These are phyloP conservation scores for Blastocystis sp. DNA, from an alignment of 352 stramenopile genomes.

Conservation along the genomic window DNA sequence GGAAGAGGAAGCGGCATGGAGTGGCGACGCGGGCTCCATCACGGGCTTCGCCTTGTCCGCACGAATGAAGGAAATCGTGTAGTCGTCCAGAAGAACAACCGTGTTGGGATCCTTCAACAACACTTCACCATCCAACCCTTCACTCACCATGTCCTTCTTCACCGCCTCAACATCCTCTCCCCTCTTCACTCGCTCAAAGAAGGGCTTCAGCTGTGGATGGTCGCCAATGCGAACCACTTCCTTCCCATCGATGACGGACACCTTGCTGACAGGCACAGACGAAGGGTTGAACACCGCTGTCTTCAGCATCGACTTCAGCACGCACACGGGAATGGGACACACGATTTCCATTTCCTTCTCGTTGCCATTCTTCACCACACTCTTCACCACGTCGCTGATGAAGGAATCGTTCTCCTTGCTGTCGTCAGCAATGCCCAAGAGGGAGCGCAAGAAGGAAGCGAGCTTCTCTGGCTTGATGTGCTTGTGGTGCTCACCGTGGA, in stretches of 20 bases:
- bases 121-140: constrained; percentile 9
- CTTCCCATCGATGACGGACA: constrained; percentile 47
- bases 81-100: constrained; percentile 46
- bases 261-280: neutral
- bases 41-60: neutral
- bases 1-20: too few relatives aligned
- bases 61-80: constrained; percentile 28
- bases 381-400: constrained; percentile 12
- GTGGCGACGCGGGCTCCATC: neutral
- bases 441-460: constrained; percentile 10
- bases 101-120: constrained; percentile 49
- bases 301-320: constrained; percentile 38
- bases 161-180: constrained; percentile 33
- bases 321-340: constrained; percentile 46
- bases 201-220: constrained; percentile 49
- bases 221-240: constrained; percentile 54
- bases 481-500: neutral
- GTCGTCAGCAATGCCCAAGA: constrained; percentile 6
- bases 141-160: constrained; percentile 29
- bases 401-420: neutral
- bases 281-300: constrained; percentile 28
- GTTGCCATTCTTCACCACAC: constrained; percentile 36
- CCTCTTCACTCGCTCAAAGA: constrained; percentile 49
- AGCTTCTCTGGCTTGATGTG: constrained; percentile 27
- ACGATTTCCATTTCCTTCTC: constrained; percentile 39